phyloP scores from a whole-genome alignment of 345 rosid species.

The Linum tenue region DNA sequence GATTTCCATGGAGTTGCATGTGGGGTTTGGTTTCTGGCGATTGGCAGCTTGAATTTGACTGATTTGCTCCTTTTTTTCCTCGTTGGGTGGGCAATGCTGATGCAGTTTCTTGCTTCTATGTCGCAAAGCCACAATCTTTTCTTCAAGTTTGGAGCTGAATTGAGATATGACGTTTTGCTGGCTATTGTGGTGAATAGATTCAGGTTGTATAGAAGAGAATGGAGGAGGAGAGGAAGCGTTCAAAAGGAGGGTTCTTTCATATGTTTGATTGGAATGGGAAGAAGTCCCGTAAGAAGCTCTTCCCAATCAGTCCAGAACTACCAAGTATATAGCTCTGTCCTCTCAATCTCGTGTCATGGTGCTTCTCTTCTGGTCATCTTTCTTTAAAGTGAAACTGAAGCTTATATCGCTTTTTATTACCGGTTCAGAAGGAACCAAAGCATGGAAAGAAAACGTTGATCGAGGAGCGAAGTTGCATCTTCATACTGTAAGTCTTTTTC shows the following conservation, averaged over 20 bases:
- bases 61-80: constrained; percentile 2
- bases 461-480: constrained; percentile 19
- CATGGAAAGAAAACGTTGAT: constrained; percentile 37
- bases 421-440: constrained; percentile 31
- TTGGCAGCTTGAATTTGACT: constrained; percentile 7
- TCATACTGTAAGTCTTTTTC: constrained; percentile 33
- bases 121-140: background rate
- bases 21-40: constrained; percentile 3
- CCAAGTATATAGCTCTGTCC: constrained; percentile 28
- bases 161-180: background rate
- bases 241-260: constrained; percentile 64
- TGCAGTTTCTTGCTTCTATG: background rate
- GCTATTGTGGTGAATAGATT: constrained; percentile 8
- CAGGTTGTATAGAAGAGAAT: constrained; percentile 36
- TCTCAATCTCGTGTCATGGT: background rate
- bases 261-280: constrained; percentile 83
- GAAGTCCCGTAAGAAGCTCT: constrained; percentile 66
- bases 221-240: constrained; percentile 60
- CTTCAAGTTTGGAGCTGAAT: background rate
- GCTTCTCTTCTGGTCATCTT: background rate
- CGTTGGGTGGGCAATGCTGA: constrained; percentile 22
- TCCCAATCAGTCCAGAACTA: constrained; percentile 33
- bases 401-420: constrained; percentile 6
- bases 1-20: constrained; percentile 2
- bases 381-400: background rate